A percentile compares a stretch with the other conserved stretches of the same genome.
phyloP scores from a whole-genome alignment of 306 rosid species.

The Spatholobus suberectus region DNA sequence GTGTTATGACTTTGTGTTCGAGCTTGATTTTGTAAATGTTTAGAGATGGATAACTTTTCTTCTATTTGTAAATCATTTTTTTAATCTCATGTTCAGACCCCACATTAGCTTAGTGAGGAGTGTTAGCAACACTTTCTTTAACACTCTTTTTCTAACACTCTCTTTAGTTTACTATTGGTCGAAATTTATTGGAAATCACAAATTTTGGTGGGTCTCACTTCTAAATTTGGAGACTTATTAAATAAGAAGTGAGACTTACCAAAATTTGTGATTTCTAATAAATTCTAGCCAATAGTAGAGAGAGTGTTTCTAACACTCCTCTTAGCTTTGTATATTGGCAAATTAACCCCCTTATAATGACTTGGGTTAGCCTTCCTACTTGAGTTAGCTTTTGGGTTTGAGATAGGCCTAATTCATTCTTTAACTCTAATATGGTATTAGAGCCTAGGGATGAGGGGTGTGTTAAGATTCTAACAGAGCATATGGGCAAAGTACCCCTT shows the following conservation, averaged over 20 bases:
- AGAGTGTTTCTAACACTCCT: no score
- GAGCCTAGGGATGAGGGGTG: background rate
- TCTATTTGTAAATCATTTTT: background rate
- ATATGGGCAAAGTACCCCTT: background rate
- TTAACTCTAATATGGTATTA: background rate
- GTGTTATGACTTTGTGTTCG: conserved; percentile 8
- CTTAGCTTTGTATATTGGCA: background rate
- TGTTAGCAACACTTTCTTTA: no score
- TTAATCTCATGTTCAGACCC: background rate
- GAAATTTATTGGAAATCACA: no score
- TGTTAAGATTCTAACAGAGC: background rate
- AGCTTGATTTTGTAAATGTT: background rate
- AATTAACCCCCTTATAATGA: background rate
- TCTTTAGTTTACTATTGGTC: no score
- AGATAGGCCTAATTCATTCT: background rate
- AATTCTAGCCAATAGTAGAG: no score
- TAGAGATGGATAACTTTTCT: background rate
- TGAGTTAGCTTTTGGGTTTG: background rate
- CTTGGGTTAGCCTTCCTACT: background rate
- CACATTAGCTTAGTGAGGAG: background rate
- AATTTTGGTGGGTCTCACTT: no score
- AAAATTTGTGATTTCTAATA: no score
- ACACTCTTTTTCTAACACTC: no score
- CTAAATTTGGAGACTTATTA: no score
- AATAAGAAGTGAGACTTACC: no score